phyloP scores from a whole-genome alignment of 192 early-diverging fungal genomes.

The Chytriomyces sp. region DNA sequence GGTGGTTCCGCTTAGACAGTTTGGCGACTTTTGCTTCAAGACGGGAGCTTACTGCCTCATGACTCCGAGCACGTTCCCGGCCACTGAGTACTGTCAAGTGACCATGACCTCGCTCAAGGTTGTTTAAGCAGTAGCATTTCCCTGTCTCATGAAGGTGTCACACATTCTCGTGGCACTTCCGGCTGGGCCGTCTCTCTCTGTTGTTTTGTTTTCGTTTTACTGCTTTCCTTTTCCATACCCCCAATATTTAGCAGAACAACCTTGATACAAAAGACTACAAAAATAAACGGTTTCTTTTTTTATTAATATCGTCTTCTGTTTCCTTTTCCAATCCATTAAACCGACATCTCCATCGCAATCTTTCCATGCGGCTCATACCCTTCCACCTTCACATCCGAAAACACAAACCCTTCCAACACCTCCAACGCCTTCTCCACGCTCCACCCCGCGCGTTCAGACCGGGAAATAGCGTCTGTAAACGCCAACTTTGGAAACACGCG shows the following conservation, averaged over 20 bases:
- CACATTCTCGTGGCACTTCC: too few relatives aligned
- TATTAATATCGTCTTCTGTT: too few relatives aligned
- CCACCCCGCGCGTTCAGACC: constrained; percentile 11
- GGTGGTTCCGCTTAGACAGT: not conserved
- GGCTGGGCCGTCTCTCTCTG: too few relatives aligned
- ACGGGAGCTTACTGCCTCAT: not conserved
- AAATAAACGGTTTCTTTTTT: too few relatives aligned
- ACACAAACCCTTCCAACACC: constrained; percentile 67
- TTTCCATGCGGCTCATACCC: constrained; percentile 86
- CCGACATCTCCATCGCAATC: constrained; percentile 96
- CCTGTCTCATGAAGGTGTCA: too few relatives aligned
- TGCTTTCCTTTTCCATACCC: too few relatives aligned
- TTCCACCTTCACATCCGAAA: constrained; percentile 79
- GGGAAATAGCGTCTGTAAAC: constrained; percentile 50
- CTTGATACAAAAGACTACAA: too few relatives aligned
- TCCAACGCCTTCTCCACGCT: constrained; percentile 49
- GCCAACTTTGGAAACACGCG: constrained; percentile 79
- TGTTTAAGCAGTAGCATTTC: not conserved
- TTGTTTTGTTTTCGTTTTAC: too few relatives aligned
- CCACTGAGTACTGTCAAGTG: not conserved
- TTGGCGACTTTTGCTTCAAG: not conserved
- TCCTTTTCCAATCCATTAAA: constrained; percentile 39
- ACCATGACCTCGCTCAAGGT: not conserved
- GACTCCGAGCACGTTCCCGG: not conserved
- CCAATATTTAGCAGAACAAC: too few relatives aligned